Evolutionary conservation across 2,329 filamentous ascomycete genomes (phyloP).

Genomic region (Phialocephala sp.): DNA sequence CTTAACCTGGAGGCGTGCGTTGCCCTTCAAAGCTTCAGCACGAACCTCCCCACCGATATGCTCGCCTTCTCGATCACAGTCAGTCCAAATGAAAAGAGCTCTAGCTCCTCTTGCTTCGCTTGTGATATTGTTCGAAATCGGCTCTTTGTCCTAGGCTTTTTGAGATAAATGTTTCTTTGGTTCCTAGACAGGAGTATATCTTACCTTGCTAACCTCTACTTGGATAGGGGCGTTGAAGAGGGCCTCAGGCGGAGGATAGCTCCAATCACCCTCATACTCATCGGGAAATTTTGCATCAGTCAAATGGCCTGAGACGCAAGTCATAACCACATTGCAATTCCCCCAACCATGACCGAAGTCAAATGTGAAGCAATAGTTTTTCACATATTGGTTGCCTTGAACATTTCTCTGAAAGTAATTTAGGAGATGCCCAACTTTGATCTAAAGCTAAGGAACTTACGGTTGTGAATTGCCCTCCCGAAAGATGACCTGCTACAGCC

Average conservation of each 20-base stretch:
- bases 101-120: constrained; percentile 74
- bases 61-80: constrained; percentile 97
- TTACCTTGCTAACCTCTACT: constrained; percentile 60
- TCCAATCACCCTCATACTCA: constrained; percentile 76
- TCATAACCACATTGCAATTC: constrained; percentile 87
- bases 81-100: constrained; percentile 94
- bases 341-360: constrained; percentile 85
- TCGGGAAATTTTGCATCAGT: constrained; percentile 78
- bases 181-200: background rate
- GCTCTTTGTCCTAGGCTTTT: constrained; percentile 71
- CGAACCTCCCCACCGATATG: constrained; percentile 94
- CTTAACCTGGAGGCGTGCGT: constrained; percentile 76
- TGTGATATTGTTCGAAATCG: constrained; percentile 85
- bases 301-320: constrained; percentile 88
- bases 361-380: constrained; percentile 93
- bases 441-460: constrained; percentile 55
- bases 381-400: constrained; percentile 68
- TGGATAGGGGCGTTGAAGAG: constrained; percentile 83
- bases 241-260: constrained; percentile 74
- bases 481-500: constrained; percentile 88
- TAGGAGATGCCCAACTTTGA: background rate
- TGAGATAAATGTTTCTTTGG: background rate
- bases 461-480: constrained; percentile 73
- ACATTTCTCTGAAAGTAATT: constrained; percentile 34
- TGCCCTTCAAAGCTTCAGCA: constrained; percentile 76